Conservation (phyloP, 1,284 basidiomycete genomes). For the Fomitopsis palustris region DNA sequence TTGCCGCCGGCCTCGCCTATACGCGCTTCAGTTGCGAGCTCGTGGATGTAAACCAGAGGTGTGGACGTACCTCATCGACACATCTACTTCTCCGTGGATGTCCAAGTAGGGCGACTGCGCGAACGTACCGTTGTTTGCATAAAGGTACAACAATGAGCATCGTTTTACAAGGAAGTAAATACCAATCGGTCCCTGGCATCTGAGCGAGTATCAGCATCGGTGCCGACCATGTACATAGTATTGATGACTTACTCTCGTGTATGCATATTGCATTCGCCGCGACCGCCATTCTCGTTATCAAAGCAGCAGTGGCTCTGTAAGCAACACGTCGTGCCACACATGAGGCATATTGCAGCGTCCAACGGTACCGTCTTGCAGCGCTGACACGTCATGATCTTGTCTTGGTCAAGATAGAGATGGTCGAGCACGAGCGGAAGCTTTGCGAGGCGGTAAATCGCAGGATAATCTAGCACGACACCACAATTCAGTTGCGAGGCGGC, state of each 20-base stretch:
- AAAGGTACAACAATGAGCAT: slow-evolving; percentile 90
- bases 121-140: slow-evolving; percentile 87
- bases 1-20: slow-evolving; percentile 82
- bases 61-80: slow-evolving; percentile 76
- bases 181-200: slow-evolving; percentile 88
- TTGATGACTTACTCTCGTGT: slow-evolving; percentile 75
- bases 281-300: slow-evolving; percentile 60
- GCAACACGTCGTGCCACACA: slow-evolving; percentile 89
- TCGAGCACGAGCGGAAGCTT: slow-evolving; percentile 83
- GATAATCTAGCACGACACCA: slow-evolving; percentile 78
- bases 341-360: slow-evolving; percentile 89
- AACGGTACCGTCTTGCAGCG: slow-evolving; percentile 79
- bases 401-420: slow-evolving; percentile 72
- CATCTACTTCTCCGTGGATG: slow-evolving; percentile 91
- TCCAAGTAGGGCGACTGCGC: slow-evolving; percentile 91
- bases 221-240: not conserved
- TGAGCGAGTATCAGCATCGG: slow-evolving; percentile 29
- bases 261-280: slow-evolving; percentile 94
- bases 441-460: slow-evolving; percentile 82
- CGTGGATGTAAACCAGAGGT: not conserved
- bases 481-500: slow-evolving; percentile 70
- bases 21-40: slow-evolving; percentile 2
- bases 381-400: slow-evolving; percentile 69
- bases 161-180: slow-evolving; percentile 92
- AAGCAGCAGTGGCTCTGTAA: slow-evolving; percentile 93